Conservation (phyloP, 306 rosid genomes). For the Ochetophila trinervis region DNA sequence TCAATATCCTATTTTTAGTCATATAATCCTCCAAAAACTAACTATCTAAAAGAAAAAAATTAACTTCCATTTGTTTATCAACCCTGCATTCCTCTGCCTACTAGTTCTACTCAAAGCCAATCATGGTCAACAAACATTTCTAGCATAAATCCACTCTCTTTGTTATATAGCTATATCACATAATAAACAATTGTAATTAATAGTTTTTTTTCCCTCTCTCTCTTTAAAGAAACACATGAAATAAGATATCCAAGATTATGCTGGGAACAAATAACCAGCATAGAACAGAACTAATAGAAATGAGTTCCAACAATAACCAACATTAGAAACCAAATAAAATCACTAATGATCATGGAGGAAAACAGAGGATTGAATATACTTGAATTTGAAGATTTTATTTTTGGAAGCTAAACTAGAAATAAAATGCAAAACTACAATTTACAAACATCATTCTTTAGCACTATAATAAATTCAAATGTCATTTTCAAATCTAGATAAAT, state of each 20-base stretch:
- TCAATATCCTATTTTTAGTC: too few species aligned
- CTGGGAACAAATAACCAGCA: conserved; percentile 93
- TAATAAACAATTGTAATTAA: neutral
- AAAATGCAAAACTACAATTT: too few species aligned
- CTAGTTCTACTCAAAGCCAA: neutral
- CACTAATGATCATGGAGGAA: neutral
- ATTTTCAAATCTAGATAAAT: too few species aligned
- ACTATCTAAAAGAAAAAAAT: too few species aligned
- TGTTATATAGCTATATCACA: neutral
- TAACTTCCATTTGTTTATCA: too few species aligned
- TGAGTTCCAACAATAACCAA: conserved; percentile 11
- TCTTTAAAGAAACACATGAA: neutral
- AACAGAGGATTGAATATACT: neutral
- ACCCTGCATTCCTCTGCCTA: too few species aligned
- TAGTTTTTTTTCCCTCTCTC: neutral
- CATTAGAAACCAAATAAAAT: neutral
- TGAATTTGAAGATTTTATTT: too few species aligned
- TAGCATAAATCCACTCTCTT: neutral
- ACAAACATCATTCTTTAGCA: too few species aligned
- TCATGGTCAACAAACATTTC: neutral
- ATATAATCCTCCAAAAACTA: too few species aligned
- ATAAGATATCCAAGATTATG: conserved; percentile 38
- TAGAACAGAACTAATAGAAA: conserved; percentile 23
- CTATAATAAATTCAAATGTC: too few species aligned
- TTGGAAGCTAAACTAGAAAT: too few species aligned